phyloP scores from a whole-genome alignment of 2,329 filamentous ascomycete genomes.

The Didymella segeticola region DNA sequence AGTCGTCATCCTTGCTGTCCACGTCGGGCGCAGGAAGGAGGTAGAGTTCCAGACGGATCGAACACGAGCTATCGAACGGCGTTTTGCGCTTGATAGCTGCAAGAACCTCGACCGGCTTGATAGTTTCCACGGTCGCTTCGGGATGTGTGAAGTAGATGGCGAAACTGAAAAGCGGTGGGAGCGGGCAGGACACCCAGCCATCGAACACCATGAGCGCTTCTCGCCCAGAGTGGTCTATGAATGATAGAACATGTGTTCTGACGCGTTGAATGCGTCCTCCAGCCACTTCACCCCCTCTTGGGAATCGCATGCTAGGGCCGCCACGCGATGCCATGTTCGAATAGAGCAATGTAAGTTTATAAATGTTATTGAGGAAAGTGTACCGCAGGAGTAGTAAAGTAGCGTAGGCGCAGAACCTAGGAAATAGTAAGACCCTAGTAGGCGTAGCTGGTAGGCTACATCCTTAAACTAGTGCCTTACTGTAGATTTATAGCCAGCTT shows the following conservation, averaged over 20 bases:
- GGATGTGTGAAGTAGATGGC: slow-evolving; percentile 21
- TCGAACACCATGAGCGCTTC: slow-evolving; percentile 16
- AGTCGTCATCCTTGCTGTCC: slow-evolving; percentile 1
- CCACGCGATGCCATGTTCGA: slow-evolving; percentile 9
- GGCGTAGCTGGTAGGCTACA: too few species aligned
- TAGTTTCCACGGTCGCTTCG: slow-evolving; percentile 12
- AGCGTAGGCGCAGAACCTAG: slow-evolving; percentile 5
- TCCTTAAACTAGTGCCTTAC: too few species aligned
- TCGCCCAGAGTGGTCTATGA: slow-evolving; percentile 15
- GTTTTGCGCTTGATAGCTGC: slow-evolving; percentile 13
- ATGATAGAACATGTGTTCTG: slow-evolving; percentile 20
- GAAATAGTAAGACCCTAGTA: too few species aligned
- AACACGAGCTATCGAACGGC: slow-evolving; percentile 5
- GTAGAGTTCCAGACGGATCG: slow-evolving; percentile 14
- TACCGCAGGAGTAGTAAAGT: slow-evolving; percentile 5
- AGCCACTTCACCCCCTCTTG: slow-evolving; percentile 6
- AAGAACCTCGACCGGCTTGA: slow-evolving; percentile 16
- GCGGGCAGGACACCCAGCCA: slow-evolving; percentile 14
- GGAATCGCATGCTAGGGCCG: slow-evolving; percentile 2
- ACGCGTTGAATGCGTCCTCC: slow-evolving; percentile 15
- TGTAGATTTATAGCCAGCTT: too few species aligned
- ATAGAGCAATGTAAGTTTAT: slow-evolving; percentile 1
- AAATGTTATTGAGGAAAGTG: slow-evolving; percentile 3
- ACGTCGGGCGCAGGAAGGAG: slow-evolving; percentile 1
- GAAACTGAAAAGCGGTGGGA: slow-evolving; percentile 20